A percentile compares a stretch with the other conserved stretches of the same genome.
phyloP scores from a whole-genome alignment of 2,329 filamentous ascomycete genomes.

The Aspergillus chevalieri region DNA sequence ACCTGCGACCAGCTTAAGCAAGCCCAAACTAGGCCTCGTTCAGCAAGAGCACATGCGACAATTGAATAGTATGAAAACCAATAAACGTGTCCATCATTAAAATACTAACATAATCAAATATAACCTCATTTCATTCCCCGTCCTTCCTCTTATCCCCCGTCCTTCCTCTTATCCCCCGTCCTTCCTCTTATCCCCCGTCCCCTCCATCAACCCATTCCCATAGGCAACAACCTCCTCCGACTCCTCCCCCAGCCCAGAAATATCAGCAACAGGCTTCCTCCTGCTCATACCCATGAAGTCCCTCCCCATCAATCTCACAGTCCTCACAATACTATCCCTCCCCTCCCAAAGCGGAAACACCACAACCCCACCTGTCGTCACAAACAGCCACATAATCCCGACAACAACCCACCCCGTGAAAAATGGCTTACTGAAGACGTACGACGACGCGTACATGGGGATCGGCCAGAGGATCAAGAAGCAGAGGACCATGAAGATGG shows the following conservation, averaged over 20 bases:
- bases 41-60: too few relatives aligned
- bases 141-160: not conserved
- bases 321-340: conserved; percentile 58
- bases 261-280: conserved; percentile 22
- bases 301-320: conserved; percentile 54
- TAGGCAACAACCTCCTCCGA: not conserved
- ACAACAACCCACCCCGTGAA: conserved; percentile 76
- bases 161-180: not conserved
- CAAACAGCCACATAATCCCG: conserved; percentile 75
- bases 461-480: conserved; percentile 84
- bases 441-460: conserved; percentile 77
- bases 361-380: conserved; percentile 65
- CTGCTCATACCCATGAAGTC: conserved; percentile 52
- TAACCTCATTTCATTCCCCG: not conserved
- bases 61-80: too few relatives aligned
- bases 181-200: not conserved
- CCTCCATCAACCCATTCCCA: not conserved
- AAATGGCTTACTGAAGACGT: conserved; percentile 75
- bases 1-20: too few relatives aligned
- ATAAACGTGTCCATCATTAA: not conserved
- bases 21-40: too few relatives aligned
- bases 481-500: conserved; percentile 59
- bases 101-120: not conserved
- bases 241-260: not conserved
- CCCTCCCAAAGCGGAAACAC: conserved; percentile 79